Base-by-base conservation (phyloP, 768 basidiomycete species). In the Crassisporium funariophilum region DNA sequence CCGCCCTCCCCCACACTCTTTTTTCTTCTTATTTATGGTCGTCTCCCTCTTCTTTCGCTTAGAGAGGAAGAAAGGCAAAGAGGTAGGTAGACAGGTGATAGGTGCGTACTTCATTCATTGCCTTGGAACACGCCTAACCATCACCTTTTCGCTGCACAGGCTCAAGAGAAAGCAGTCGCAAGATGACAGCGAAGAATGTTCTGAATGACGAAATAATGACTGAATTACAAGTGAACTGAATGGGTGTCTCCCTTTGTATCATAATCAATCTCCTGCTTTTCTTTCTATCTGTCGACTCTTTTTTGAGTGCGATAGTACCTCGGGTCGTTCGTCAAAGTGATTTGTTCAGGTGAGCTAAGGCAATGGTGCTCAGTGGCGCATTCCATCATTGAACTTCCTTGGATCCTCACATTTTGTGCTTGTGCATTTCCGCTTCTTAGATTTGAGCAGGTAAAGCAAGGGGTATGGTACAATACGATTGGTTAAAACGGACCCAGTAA, bases 161-260 rank as follows among this genome's bases (percentile, higher is more conserved):
- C 44, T 38, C 4, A 47, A 56, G 45, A 41, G 41, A 39, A 50
- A 46, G 27, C 41, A 39, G 39, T 35, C 12, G 27, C 21, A 47
- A 15, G 41, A 34, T 22, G 33, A 40, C 20, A 20, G 40, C 29
- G 44, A 49, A 44, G 35, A 44, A 41, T 16, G 29, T 24, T 44
- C 41, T 29, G 50, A 54, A 54, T 49, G 47, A 56, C 52, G 41
- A 38, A 52, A 46, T 42, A 55, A 60, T 53, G n/a, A n/a, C n/a
- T 46, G 50, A 48, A 48, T 48, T 47, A 53, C 50, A 54, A 46
- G 42, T 52, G 54, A 56, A 57, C 48, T 58, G 52, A 57, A 53
- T 54, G 52, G 45, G 46, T 41, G 27, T 36, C 46, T 40, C 31
- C 54, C 47, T 55, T 52, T 60, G 59, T 60, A 60, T 58, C 53